Percentiles rank a stretch among this genome's conserved stretches.
These are phyloP conservation scores for Strobilomyces dryophilus DNA, from an alignment of 768 basidiomycete genomes.

Conservation along the genomic window DNA sequence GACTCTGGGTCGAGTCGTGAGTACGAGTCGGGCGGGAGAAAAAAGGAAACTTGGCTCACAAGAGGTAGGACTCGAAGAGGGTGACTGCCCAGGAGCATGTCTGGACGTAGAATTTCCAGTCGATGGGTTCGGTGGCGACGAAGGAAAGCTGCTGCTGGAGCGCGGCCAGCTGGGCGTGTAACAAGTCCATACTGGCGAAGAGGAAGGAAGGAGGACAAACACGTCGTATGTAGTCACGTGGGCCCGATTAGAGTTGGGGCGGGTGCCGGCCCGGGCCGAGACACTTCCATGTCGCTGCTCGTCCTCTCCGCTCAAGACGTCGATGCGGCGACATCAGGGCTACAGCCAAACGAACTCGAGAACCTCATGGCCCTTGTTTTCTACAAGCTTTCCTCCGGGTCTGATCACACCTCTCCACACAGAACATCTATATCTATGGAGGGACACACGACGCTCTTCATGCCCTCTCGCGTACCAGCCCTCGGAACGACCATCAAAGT, in stretches of 20 bases:
- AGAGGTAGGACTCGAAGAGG: slow-evolving; percentile 82
- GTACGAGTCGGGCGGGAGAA: not conserved
- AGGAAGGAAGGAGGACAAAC: not conserved
- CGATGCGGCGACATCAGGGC: slow-evolving; percentile 39
- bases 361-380: slow-evolving; percentile 59
- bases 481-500: slow-evolving; percentile 72
- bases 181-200: slow-evolving; percentile 47
- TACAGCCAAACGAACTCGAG: slow-evolving; percentile 46
- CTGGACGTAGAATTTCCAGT: slow-evolving; percentile 85
- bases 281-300: slow-evolving; percentile 41
- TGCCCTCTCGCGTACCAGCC: slow-evolving; percentile 66
- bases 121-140: slow-evolving; percentile 64
- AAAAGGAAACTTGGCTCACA: slow-evolving; percentile 46
- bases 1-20: slow-evolving; percentile 29
- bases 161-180: slow-evolving; percentile 52
- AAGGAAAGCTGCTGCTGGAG: slow-evolving; percentile 66
- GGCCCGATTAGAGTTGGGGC: too few species aligned
- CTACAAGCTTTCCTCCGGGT: slow-evolving; percentile 37
- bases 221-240: slow-evolving; percentile 17
- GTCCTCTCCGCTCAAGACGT: slow-evolving; percentile 64
- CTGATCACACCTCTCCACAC: slow-evolving; percentile 42
- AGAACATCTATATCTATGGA: slow-evolving; percentile 51
- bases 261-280: too few species aligned
- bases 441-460: slow-evolving; percentile 67
- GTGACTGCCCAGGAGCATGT: slow-evolving; percentile 70